Base-by-base conservation (phyloP, 1,284 basidiomycete genomes). In the Moesziomyces sp. region DNA sequence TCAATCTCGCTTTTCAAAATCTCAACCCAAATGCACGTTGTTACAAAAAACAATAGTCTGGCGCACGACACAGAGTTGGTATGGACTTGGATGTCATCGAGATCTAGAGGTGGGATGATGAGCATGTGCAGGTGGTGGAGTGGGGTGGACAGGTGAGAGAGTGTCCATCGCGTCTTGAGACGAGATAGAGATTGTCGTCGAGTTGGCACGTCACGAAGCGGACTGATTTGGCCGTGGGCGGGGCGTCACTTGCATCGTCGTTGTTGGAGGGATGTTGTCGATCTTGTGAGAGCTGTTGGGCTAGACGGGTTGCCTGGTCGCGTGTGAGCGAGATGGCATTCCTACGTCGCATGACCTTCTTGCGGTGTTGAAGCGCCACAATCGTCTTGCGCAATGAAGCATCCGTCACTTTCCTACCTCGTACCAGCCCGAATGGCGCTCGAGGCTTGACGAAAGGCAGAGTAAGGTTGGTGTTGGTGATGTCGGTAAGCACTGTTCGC, bases 1-100 rank as follows among this genome's bases (percentile, higher is more conserved):
- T 30, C 30, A 10, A 63, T 69, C 59, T 69, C 66, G 66, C 66
- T 69, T 69, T 69, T 69, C 66, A 56, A 61, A 56, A 61, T 42
- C 24, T 21, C 53, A 55, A 46, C n/a, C 47, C 43, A 47, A 46
- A 24, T 23, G 28, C 42, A 44, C 40, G 48, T 47, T 26, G 24
- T 26, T 7, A 26, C 24, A 26, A 26, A 26, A 26, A 26, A 26
- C 21, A 21, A 21, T 21, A 21, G 21, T 21, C 21, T 21, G 21
- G 21, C 21, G 21, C 21, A 21, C 21, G 21, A 21, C 3, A 7
- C 24, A 26, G 24, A 26, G 24, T 26, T 26, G 24, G 24, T 26
- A 26, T 26, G 24, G 35, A 38, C 2, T 10, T 3, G 14, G 10
- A 14, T 35, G 34, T 35, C 5, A 35, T 10, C 3, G 14, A 35